phyloP scores from a whole-genome alignment of 1,284 basidiomycete species.

The Xerocomus minutiporus region DNA sequence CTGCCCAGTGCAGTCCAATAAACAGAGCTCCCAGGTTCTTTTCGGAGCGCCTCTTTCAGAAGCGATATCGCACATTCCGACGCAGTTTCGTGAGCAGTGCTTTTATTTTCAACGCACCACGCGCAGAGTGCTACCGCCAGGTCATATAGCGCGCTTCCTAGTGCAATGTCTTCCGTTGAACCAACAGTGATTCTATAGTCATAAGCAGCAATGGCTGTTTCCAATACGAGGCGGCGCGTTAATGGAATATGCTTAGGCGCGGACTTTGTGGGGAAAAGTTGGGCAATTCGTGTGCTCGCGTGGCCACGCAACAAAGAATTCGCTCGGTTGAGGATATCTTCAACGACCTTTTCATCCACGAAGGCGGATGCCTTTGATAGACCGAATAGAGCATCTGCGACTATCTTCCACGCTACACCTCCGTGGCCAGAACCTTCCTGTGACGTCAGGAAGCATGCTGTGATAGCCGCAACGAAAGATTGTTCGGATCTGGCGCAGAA shows the following conservation, averaged over 20 bases:
- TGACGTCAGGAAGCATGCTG: constrained; percentile 54
- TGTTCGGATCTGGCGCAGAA: constrained; percentile 72
- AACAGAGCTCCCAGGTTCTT: constrained; percentile 67
- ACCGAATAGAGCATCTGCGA: constrained; percentile 73
- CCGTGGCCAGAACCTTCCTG: constrained; percentile 59
- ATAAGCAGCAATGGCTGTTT: constrained; percentile 65
- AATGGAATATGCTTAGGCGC: constrained; percentile 26
- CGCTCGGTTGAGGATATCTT: constrained; percentile 36
- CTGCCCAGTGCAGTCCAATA: constrained; percentile 85
- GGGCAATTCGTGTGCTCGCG: constrained; percentile 39
- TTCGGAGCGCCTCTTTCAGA: constrained; percentile 72
- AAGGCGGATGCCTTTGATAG: constrained; percentile 51
- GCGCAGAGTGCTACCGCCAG: constrained; percentile 65
- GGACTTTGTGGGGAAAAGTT: constrained; percentile 37
- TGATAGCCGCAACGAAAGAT: constrained; percentile 63
- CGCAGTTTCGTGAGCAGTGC: constrained; percentile 32
- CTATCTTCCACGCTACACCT: constrained; percentile 80
- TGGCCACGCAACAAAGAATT: constrained; percentile 37
- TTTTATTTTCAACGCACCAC: constrained; percentile 39
- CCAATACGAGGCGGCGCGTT: constrained; percentile 41
- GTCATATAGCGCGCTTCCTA: constrained; percentile 74
- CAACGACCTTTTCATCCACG: constrained; percentile 39
- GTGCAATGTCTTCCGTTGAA: constrained; percentile 52
- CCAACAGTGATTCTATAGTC: constrained; percentile 71
- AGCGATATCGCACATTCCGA: constrained; percentile 57